A percentile compares a stretch with the other conserved stretches of the same genome.
phyloP scores from a whole-genome alignment of 2,329 filamentous ascomycete species.

The Fusarium sp. region DNA sequence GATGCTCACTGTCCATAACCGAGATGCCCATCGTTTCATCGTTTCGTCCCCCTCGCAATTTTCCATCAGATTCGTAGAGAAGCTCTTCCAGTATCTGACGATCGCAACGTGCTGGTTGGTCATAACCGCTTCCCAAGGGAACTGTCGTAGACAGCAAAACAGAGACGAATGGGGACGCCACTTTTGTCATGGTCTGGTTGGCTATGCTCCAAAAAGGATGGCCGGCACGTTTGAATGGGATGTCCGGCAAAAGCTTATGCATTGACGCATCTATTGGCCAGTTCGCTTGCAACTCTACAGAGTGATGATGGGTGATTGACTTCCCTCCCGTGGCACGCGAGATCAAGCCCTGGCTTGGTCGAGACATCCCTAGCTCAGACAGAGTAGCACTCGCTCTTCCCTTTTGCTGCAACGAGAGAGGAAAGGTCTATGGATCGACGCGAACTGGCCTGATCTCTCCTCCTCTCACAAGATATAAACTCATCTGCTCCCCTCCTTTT shows the following conservation, averaged over 20 bases:
- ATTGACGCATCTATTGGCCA: conserved; percentile 16
- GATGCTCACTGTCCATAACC: conserved; percentile 27
- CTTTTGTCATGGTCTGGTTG: conserved; percentile 31
- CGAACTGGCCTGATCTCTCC: conserved; percentile 17
- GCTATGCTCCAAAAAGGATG: conserved; percentile 26
- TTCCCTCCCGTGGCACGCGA: conserved; percentile 25
- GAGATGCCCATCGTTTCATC: not conserved
- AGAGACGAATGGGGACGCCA: conserved; percentile 23
- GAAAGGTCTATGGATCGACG: conserved; percentile 16
- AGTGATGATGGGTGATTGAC: conserved; percentile 32
- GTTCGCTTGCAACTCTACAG: not conserved
- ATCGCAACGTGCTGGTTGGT: conserved; percentile 31
- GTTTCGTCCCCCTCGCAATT: not conserved
- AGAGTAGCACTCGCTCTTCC: conserved; percentile 13
- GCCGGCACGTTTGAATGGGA: conserved; percentile 23
- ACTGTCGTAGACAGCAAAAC: not conserved
- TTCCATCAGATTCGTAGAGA: not conserved
- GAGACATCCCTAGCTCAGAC: conserved; percentile 8
- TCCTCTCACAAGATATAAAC: conserved; percentile 23
- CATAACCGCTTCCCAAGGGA: not conserved
- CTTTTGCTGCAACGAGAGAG: not conserved
- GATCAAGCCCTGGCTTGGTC: conserved; percentile 20
- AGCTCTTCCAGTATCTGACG: conserved; percentile 2
- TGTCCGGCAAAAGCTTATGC: conserved; percentile 26
- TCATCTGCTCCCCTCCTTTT: conserved; percentile 3